Conservation (phyloP, 345 rosid genomes). For the Diplotaxis tenuifolia region DNA sequence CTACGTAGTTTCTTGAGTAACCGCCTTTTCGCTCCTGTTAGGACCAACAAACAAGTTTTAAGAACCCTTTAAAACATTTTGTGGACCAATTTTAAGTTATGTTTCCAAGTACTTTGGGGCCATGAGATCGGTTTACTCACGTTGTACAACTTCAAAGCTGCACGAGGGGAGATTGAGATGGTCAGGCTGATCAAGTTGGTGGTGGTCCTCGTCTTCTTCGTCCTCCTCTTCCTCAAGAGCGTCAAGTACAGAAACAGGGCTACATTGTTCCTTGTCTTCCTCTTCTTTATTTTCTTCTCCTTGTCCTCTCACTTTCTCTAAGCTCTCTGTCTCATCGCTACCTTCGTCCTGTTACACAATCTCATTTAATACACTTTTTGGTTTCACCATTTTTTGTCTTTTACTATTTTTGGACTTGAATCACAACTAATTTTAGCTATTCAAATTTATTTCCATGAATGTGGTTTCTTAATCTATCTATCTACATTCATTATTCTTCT, state of each 20-base stretch:
- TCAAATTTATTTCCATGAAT: conserved; percentile 18
- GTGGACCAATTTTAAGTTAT: background rate
- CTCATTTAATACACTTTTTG: conserved; percentile 31
- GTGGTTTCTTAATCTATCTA: background rate
- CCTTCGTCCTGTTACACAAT: conserved; percentile 52
- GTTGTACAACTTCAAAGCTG: conserved; percentile 68
- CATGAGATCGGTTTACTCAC: conserved; percentile 48
- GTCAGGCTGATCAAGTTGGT: conserved; percentile 41
- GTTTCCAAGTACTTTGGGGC: background rate
- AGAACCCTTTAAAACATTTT: background rate
- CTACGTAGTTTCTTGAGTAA: conserved; percentile 68
- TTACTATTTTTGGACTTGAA: conserved; percentile 17
- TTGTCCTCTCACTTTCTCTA: conserved; percentile 42
- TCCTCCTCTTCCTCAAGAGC: conserved; percentile 49
- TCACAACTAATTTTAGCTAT: conserved; percentile 31
- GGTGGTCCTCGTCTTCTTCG: conserved; percentile 56
- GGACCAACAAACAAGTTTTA: conserved; percentile 1
- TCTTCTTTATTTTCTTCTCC: conserved; percentile 48
- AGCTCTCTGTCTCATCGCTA: conserved; percentile 44
- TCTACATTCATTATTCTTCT: background rate
- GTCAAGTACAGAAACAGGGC: conserved; percentile 92
- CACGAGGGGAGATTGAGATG: conserved; percentile 32
- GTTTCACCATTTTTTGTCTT: conserved; percentile 7
- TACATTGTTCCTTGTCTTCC: conserved; percentile 83
- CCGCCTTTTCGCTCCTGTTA: conserved; percentile 67